Evolutionary conservation across 1,284 basidiomycete species (phyloP).

Genomic region (Trichosporon sp.): DNA sequence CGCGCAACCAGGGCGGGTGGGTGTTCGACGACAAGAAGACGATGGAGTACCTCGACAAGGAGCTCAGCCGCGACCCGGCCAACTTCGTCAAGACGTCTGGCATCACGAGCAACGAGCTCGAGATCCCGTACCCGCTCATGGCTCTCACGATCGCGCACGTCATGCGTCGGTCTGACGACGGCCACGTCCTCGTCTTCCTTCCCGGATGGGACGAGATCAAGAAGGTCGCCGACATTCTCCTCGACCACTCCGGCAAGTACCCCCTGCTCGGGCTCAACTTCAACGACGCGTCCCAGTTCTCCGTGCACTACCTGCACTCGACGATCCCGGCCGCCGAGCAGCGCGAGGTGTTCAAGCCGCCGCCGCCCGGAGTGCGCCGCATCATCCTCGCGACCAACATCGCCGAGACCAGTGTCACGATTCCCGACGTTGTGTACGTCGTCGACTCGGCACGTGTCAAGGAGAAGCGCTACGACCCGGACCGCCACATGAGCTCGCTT

Average conservation of each 20-base stretch:
- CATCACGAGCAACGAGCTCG: slow-evolving; percentile 61
- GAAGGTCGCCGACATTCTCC: slow-evolving; percentile 66
- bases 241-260: slow-evolving; percentile 50
- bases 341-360: slow-evolving; percentile 81
- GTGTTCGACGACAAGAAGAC: slow-evolving; percentile 70
- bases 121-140: slow-evolving; percentile 77
- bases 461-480: slow-evolving; percentile 86
- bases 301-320: slow-evolving; percentile 87
- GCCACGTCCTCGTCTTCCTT: slow-evolving; percentile 82
- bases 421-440: slow-evolving; percentile 93
- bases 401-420: slow-evolving; percentile 92
- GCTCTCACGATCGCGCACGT: slow-evolving; percentile 79
- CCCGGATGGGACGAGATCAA: slow-evolving; percentile 71
- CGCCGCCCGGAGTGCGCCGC: slow-evolving; percentile 69
- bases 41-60: slow-evolving; percentile 67
- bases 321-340: slow-evolving; percentile 85
- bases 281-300: slow-evolving; percentile 58
- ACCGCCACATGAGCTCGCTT: slow-evolving; percentile 77
- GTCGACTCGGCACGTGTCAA: slow-evolving; percentile 86
- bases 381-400: slow-evolving; percentile 94
- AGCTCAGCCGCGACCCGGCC: slow-evolving; percentile 55
- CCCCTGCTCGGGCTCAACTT: slow-evolving; percentile 64
- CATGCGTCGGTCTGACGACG: slow-evolving; percentile 67
- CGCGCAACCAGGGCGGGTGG: slow-evolving; percentile 56
- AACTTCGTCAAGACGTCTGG: slow-evolving; percentile 33